Evolutionary conservation across 805 yeast species (phyloP).

Genomic region (Kazachstania taianensis): DNA sequence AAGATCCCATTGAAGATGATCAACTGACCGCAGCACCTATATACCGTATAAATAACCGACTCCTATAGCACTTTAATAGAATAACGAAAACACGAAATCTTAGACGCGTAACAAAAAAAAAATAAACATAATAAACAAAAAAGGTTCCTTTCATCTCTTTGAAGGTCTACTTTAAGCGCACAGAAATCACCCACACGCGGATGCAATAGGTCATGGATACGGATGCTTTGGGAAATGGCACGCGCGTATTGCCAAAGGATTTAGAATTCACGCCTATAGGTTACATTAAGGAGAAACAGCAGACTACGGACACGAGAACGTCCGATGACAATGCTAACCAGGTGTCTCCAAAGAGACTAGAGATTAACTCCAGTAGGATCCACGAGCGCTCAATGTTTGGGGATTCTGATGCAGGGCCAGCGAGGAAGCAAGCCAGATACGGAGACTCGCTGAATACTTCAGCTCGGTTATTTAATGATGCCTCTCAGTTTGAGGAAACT

Average conservation of each 20-base stretch:
- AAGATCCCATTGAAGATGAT: not conserved
- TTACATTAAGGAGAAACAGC: slow-evolving; percentile 16
- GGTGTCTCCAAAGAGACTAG: not conserved
- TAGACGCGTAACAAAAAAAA: not conserved
- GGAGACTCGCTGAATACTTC: slow-evolving; percentile 24
- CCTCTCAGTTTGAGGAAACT: slow-evolving; percentile 27
- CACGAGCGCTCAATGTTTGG: slow-evolving; percentile 1
- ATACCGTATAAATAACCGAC: not conserved
- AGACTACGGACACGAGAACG: not conserved
- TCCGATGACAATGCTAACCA: slow-evolving; percentile 2
- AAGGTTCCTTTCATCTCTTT: not conserved
- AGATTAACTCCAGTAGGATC: not conserved
- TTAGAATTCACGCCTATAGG: slow-evolving; percentile 35
- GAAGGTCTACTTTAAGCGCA: not conserved
- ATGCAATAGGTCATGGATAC: not conserved
- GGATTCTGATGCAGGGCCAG: slow-evolving; percentile 6
- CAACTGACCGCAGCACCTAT: not conserved
- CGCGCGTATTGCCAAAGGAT: not conserved
- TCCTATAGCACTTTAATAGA: not conserved
- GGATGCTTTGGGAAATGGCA: not conserved
- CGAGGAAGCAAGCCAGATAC: slow-evolving; percentile 10
- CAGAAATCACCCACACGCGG: not conserved
- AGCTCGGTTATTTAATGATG: slow-evolving; percentile 21
- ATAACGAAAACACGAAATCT: not conserved
- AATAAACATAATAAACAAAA: slow-evolving; percentile 1